These are phyloP conservation scores for Candida gigantensis DNA, from an alignment of 1,139 yeast species.

Conservation along the genomic window DNA sequence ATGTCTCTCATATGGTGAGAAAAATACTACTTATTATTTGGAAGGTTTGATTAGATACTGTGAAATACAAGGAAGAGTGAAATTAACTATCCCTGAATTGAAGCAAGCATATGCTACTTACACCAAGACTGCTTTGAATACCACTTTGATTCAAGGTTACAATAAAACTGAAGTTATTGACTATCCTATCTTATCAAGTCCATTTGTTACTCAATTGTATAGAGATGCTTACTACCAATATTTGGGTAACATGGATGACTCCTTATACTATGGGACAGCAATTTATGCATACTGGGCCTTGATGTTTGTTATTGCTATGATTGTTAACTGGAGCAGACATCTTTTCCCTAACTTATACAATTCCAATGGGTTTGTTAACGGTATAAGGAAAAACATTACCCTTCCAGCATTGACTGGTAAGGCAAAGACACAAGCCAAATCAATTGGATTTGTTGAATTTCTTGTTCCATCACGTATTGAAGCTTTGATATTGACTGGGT, in stretches of 20 bases:
- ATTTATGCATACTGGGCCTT: slow-evolving; percentile 51
- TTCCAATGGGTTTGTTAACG: slow-evolving; percentile 24
- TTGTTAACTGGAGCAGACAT: slow-evolving; percentile 41
- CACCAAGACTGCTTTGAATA: slow-evolving; percentile 18
- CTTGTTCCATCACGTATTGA: slow-evolving; percentile 29
- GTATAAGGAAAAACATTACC: slow-evolving; percentile 27
- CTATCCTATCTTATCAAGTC: slow-evolving; percentile 3
- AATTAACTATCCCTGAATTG: slow-evolving; percentile 18
- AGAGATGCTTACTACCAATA: slow-evolving; percentile 7
- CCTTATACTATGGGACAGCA: slow-evolving; percentile 51
- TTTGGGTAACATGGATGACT: slow-evolving; percentile 35
- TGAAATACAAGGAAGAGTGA: slow-evolving; percentile 10
- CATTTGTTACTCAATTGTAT: slow-evolving; percentile 2
- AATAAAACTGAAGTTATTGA: slow-evolving; percentile 5
- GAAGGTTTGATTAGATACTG: slow-evolving; percentile 15
- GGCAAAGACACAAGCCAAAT: slow-evolving; percentile 18
- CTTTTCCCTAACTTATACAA: slow-evolving; percentile 26
- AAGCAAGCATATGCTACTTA: slow-evolving; percentile 20
- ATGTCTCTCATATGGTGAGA: slow-evolving; percentile 13
- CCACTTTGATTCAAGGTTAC: slow-evolving; percentile 4
- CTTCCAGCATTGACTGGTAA: slow-evolving; percentile 30
- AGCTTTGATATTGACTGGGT: slow-evolving; percentile 26
- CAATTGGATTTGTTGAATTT: slow-evolving; percentile 18
- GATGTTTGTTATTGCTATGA: slow-evolving; percentile 40
- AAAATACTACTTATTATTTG: slow-evolving; percentile 5